These are phyloP conservation scores for Stagonosporopsis rhizophila DNA, from an alignment of 2,329 filamentous ascomycete species.

Conservation along the genomic window DNA sequence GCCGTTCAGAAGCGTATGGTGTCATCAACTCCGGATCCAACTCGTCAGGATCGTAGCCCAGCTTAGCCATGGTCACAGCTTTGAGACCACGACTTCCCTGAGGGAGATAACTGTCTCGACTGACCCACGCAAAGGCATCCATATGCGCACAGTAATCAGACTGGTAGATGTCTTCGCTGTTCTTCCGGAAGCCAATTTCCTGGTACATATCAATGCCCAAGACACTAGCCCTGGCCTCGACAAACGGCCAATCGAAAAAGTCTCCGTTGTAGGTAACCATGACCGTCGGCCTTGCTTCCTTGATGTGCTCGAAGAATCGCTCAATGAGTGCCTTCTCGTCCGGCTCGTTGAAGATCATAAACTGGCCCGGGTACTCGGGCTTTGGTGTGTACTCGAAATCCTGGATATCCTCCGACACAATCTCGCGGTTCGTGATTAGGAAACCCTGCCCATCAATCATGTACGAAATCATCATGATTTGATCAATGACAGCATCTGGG, in stretches of 20 bases:
- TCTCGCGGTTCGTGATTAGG: conserved; percentile 95
- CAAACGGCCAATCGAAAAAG: conserved; percentile 99
- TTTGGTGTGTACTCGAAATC: conserved; percentile 99
- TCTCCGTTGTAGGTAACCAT: conserved; percentile 99
- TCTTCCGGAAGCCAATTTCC: conserved; percentile 96
- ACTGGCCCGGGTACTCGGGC: conserved; percentile 92
- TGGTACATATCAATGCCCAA: conserved; percentile 99
- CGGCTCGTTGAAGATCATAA: conserved; percentile 98
- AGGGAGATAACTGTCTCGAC: conserved; percentile 95
- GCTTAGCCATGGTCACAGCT: conserved; percentile 95
- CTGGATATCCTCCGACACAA: conserved; percentile 94
- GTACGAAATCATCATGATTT: conserved; percentile 99
- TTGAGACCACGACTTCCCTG: conserved; percentile 97
- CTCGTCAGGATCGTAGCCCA: conserved; percentile 98
- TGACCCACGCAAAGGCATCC: conserved; percentile 99
- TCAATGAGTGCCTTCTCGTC: conserved; percentile 89
- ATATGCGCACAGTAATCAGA: conserved; percentile 96
- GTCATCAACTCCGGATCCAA: conserved; percentile 98
- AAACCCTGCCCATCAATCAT: conserved; percentile 99
- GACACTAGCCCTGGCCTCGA: conserved; percentile 90
- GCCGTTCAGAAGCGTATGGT: conserved; percentile 82
- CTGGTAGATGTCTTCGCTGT: conserved; percentile 94
- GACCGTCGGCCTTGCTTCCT: conserved; percentile 91
- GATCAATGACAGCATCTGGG: conserved; percentile 90
- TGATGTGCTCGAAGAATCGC: conserved; percentile 93